Base-by-base conservation (phyloP, 2,329 filamentous ascomycete genomes). In the Colletotrichum theobromicola region DNA sequence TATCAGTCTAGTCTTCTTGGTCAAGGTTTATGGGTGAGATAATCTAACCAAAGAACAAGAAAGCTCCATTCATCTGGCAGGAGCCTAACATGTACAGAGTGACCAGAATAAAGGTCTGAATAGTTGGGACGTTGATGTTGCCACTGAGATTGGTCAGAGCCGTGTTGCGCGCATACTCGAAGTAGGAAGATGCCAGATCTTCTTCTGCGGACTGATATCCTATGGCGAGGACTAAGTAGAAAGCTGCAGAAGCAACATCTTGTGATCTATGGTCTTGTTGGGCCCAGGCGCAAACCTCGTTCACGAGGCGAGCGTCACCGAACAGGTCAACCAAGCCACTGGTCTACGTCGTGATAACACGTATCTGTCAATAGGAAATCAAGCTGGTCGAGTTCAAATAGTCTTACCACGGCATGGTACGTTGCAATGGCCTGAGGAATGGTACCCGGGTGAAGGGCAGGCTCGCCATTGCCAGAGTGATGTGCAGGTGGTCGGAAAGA, bases 11-110 rank as follows among this genome's bases (percentile, higher is more conserved):
- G 9, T 3, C 21, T 21, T 5, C 15, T 55, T 46, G 0, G 42
- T 50, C 3, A 3, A 7, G 8, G 7, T 4, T 9, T 10, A 21
- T 13, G 2, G n/a, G 26, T 18, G 2, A 46, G 76, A 78, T 78
- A 0, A 16, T 53, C 74, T 7, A 70, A 76, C 75, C 89, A 21
- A 90, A 90, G 78, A 89, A 88, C 4, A 90, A 78, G 62, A 89
- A 90, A 0, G 87, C 87, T 2, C 87, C 87, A 70, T 89, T 90
- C 78, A 90, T 89, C 77, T 90, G 88, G 67, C 88, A 90, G 5
- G 88, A 85, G 32, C 87, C 86, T 5, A 90, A 86, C 86, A 90
- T 89, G 80, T 89, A 90, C 9, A 90, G 76, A 1, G 88, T 89
- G 42, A 90, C 82, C 16, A 90, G 84, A 0, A 86, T 81, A 50